Evolutionary conservation across 768 basidiomycete genomes (phyloP).

Genomic region (Lactarius deliciosus): DNA sequence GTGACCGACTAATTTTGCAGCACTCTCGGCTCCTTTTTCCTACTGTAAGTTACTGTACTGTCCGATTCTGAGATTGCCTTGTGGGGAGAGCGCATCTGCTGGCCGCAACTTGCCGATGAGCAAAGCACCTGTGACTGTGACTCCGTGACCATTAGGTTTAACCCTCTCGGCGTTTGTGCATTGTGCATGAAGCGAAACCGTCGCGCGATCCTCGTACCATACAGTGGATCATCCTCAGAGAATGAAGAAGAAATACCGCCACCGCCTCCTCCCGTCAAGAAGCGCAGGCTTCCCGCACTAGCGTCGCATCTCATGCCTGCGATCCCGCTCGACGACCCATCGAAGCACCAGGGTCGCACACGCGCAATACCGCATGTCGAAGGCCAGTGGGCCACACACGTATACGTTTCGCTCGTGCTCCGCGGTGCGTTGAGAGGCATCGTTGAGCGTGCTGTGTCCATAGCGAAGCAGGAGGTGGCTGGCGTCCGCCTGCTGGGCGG

Average conservation of each 20-base stretch:
- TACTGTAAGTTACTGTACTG: too few relatives aligned
- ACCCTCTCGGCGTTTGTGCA: not conserved
- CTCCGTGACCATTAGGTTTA: not conserved
- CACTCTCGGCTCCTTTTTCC: too few relatives aligned
- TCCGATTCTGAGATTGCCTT: too few relatives aligned
- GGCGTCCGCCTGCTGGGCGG: slow-evolving; percentile 47
- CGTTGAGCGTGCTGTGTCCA: slow-evolving; percentile 45
- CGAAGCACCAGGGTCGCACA: slow-evolving; percentile 79
- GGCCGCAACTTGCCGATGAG: not conserved
- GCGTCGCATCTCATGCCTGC: slow-evolving; percentile 48
- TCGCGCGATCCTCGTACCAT: slow-evolving; percentile 19
- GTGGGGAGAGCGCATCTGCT: too few relatives aligned
- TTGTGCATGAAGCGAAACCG: slow-evolving; percentile 25
- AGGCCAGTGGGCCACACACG: slow-evolving; percentile 80
- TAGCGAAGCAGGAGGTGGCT: slow-evolving; percentile 48
- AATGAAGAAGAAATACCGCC: not conserved
- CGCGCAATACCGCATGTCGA: slow-evolving; percentile 78
- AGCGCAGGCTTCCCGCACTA: slow-evolving; percentile 60
- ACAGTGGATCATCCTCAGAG: slow-evolving; percentile 21
- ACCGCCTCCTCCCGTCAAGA: slow-evolving; percentile 33
- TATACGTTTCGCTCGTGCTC: slow-evolving; percentile 66
- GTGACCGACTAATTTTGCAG: too few relatives aligned
- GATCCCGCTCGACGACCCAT: slow-evolving; percentile 67
- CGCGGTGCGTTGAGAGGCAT: slow-evolving; percentile 45
- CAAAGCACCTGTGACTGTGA: not conserved